Percentiles rank a stretch among this genome's conserved stretches.
Evolutionary conservation across 805 yeast species (phyloP).

Genomic region (Kuraishia molischiana): DNA sequence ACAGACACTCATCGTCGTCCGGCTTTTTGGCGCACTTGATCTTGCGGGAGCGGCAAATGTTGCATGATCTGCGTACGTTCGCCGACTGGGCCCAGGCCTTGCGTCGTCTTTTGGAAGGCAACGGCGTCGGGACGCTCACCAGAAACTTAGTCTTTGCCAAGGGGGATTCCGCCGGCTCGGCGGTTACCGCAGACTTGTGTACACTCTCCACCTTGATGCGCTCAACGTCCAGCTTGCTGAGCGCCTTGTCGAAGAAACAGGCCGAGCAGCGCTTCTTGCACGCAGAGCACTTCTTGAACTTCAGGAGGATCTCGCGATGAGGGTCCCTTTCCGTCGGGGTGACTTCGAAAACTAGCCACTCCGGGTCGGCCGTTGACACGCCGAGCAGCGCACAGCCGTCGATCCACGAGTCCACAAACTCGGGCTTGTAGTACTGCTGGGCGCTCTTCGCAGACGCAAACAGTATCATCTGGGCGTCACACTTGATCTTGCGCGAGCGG

Average conservation of each 20-base stretch:
- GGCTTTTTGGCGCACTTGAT: constrained; percentile 20
- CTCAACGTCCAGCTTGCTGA: constrained; percentile 43
- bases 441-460: background rate
- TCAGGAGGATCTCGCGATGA: constrained; percentile 21
- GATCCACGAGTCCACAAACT: background rate
- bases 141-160: no score
- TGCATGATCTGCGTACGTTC: constrained; percentile 23
- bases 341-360: background rate
- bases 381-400: background rate
- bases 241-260: constrained; percentile 56
- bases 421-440: background rate
- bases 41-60: constrained; percentile 21
- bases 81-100: no score
- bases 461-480: constrained; percentile 50
- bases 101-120: no score
- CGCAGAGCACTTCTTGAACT: constrained; percentile 45
- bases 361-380: background rate
- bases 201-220: constrained; percentile 1
- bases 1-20: background rate
- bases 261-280: constrained; percentile 34
- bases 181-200: constrained; percentile 1
- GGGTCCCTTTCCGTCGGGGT: background rate
- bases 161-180: background rate
- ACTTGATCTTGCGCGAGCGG: constrained; percentile 58
- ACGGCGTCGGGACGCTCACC: no score